Base-by-base conservation (phyloP, 179 eudicot genomes). In the Patellifolia procumbens region DNA sequence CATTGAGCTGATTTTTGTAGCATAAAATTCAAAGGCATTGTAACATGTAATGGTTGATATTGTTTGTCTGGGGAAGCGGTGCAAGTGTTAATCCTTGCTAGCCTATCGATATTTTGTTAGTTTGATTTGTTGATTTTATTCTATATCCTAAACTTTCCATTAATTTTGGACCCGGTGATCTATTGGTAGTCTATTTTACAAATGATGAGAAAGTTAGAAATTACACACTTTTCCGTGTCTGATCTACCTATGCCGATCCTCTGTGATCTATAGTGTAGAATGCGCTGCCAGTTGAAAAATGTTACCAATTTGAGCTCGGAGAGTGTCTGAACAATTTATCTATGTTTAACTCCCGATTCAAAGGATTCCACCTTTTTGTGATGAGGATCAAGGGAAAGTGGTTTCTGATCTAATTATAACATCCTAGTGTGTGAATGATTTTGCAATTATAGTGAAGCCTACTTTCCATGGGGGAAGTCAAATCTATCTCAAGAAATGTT, bases 41-140 rank as follows among this genome's bases (percentile, higher is more conserved):
- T 48, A n/a, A n/a, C n/a, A n/a, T n/a, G n/a, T n/a, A 7, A 45
- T 53, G 60, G 34, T 71, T 49, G 61, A 32, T 53, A 75, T 45
- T 70, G 31, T 45, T 52, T 37, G 72, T 31, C 70, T 51, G 71
- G 60, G 68, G 79, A 68, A 7, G 68, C 68, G 62, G 45, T 75
- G 29, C 67, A 71, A 17, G 35, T 56, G 17, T 37, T 46, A 0
- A 67, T 28, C 2, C 28, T 46, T 32, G 32, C 12, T 76, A 24
- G 65, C 20, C 13, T 62, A 22, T 49, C 46, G 4, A 43, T 2
- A 39, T 66, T 22, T 2, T 17, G 4, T 63, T 74, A 31, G 22
- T 49, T 67, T 46, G 39, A 20, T 12, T 19, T 32, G 26, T 9
- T 5, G 42, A 32, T 39, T 39, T 39, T 39, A 39, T 39, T 39